Evolutionary conservation across 305 asterid species (phyloP), one percentile per base, ranked within the genome.

Genomic region (Rubia balearica): DNA sequence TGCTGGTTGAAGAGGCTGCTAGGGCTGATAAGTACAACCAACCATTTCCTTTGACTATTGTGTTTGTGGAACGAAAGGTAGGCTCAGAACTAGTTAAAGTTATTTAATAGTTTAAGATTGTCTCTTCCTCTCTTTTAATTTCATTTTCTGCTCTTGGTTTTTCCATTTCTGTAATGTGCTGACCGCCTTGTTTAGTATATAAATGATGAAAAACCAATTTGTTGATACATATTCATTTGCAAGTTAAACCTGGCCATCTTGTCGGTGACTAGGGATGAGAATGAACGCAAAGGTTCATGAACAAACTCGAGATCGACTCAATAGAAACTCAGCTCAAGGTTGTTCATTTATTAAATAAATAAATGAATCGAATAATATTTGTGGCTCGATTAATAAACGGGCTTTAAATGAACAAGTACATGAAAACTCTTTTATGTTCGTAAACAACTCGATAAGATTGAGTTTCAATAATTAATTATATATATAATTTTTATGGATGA

Each of bases 31-130:
- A 70, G 68, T 79, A 81, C 72, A 87, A 90, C 83, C 92, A 81
- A 41, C 75, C 87, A 46, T 86, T 86, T 78, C 92, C 98, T 75
- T 81, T 91, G 90, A 88, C 98, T 77, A 89, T 91, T 74, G 96
- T 91, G 70, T 91, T 91, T 84, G 98, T 91, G 76, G 98, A 91
- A 80, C 84, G 98, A 61, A 91, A 91, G 96, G 98, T 91, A 51
- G 57, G 57, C 22, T 2, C n/a, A 83, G 77, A 67, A 56, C 17
- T 71, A 61, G 64, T 65, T 63, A 36, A 70, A 63, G 68, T 60
- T 65, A 40, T 65, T n/a, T n/a, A n/a, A 41, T 46, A 12, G 65
- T 55, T 70, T 61, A 11, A 41, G 22, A 42, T 62, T 33, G 21
- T 36, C 14, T 40, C 42, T 24, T 21, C 16, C 27, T 12, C 53